A percentile compares a stretch with the other conserved stretches of the same genome.
Conservation (phyloP, 495 filamentous ascomycete genomes). For the Aspergillus bertholletiae region DNA sequence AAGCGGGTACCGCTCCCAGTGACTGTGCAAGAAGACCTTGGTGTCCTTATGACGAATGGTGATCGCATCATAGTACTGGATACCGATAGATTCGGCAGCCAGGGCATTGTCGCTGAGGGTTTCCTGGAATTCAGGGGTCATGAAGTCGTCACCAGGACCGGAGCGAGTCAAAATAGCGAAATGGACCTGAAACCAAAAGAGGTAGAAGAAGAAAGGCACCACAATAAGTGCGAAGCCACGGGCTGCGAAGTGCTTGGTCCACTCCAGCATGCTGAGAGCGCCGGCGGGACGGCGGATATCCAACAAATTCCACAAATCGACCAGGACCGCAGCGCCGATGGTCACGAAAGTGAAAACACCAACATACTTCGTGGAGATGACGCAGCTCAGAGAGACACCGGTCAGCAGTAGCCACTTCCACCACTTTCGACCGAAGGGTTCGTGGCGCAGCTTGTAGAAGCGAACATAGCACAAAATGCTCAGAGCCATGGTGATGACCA, state of each 20-base stretch:
- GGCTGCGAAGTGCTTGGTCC: constrained; percentile 86
- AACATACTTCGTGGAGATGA: constrained; percentile 98
- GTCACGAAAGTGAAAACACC: constrained; percentile 96
- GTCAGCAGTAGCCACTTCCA: constrained; percentile 99
- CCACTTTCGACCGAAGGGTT: constrained; percentile 91
- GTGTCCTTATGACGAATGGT: constrained; percentile 94
- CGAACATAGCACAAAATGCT: constrained; percentile 91
- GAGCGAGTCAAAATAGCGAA: constrained; percentile 85
- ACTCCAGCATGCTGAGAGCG: constrained; percentile 70
- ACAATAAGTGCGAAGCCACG: constrained; percentile 79
- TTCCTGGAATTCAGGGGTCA: constrained; percentile 97
- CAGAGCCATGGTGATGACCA: constrained; percentile 93
- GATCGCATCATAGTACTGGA: constrained; percentile 88
- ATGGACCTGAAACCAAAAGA: constrained; percentile 99
- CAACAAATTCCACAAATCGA: constrained; percentile 93
- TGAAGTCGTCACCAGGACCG: constrained; percentile 96
- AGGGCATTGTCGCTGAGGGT: constrained; percentile 92
- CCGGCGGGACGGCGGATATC: constrained; percentile 79
- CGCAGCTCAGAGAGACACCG: constrained; percentile 89
- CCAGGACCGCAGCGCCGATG: constrained; percentile 86
- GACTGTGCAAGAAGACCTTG: constrained; percentile 92
- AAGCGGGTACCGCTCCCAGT: constrained; percentile 82
- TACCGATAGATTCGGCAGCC: constrained; percentile 76
- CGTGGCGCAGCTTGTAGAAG: constrained; percentile 94
- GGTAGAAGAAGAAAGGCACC: constrained; percentile 93